Percentiles rank a stretch among this genome's conserved stretches.
phyloP scores from a whole-genome alignment of 306 rosid genomes.

The Purshia tridentata region DNA sequence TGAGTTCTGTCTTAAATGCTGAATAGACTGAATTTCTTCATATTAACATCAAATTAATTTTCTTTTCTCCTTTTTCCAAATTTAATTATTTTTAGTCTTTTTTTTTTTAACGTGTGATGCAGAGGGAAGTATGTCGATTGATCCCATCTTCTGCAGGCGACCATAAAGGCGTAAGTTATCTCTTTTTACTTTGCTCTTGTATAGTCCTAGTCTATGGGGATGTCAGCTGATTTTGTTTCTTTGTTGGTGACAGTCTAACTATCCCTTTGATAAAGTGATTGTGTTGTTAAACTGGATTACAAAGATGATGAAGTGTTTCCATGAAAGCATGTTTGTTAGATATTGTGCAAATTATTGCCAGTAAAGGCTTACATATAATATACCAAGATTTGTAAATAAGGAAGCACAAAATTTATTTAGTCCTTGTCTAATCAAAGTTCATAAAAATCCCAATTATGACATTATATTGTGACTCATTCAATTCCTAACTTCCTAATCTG shows the following conservation, averaged over 20 bases:
- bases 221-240: not conserved
- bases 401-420: not conserved
- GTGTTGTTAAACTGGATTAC: not conserved
- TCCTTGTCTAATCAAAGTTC: not conserved
- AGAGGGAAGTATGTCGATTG: slow-evolving; percentile 91
- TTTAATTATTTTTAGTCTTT: slow-evolving; percentile 10
- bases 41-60: not conserved
- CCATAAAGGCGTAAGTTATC: slow-evolving; percentile 66
- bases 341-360: not conserved
- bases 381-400: not conserved
- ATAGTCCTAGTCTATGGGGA: not conserved
- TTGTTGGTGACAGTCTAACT: too few species aligned
- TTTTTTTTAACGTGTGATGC: slow-evolving; percentile 35
- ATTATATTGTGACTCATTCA: not conserved
- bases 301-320: not conserved
- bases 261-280: slow-evolving; percentile 12
- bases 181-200: slow-evolving; percentile 20
- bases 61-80: slow-evolving; percentile 10
- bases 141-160: slow-evolving; percentile 73
- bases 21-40: not conserved
- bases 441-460: not conserved
- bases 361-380: not conserved
- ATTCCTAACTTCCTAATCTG: not conserved
- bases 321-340: not conserved
- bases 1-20: not conserved